Evolutionary conservation across 2,329 filamentous ascomycete species (phyloP), one percentile per base, ranked within the genome.

Genomic region (Penicillium sp.): DNA sequence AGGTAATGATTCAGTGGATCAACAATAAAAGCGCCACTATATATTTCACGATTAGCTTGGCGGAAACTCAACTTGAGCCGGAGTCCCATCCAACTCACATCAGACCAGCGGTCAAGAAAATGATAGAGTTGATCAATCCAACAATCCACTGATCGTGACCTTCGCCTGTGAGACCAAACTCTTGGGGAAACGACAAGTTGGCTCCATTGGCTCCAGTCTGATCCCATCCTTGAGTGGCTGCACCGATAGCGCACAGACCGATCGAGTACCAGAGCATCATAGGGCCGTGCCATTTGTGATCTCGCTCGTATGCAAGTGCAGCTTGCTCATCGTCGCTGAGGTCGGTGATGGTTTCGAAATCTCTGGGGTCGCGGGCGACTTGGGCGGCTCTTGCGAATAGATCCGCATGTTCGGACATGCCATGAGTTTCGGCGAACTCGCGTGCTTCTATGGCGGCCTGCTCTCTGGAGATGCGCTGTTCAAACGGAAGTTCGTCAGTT

Each of bases 91-190:
- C 33, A n/a, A 43, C 39, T 48, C 18, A 57, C 63, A 59, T 51
- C 14, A 64, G 46, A 9, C 57, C 60, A 16, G 61, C 58, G 2
- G 64, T 59, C 44, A 37, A 74, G 76, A 51, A 83, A 71, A 63
- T 81, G 79, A 46, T 81, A 76, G 74, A 62, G 45, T 90, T 91
- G 60, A 90, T 76, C 3, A 89, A 71, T 33, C 88, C 88, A 11
- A 89, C 76, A 23, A 89, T 76, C 77, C 82, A 84, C 10, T 75
- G 74, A 60, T 85, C 79, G 19, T 67, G 67, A 2, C 63, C 65
- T 24, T 67, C 37, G 43, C 82, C 68, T 1, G 62, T 60, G 14
- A 79, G 82, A 13, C 66, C 66, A 26, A 79, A 74, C 5, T 71
- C 76, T 24, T 65, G 55, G 1, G 78, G 78, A 58, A 80, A 82